phyloP scores from a whole-genome alignment of 2,329 filamentous ascomycete species.

The Zopfia rhizophila region DNA sequence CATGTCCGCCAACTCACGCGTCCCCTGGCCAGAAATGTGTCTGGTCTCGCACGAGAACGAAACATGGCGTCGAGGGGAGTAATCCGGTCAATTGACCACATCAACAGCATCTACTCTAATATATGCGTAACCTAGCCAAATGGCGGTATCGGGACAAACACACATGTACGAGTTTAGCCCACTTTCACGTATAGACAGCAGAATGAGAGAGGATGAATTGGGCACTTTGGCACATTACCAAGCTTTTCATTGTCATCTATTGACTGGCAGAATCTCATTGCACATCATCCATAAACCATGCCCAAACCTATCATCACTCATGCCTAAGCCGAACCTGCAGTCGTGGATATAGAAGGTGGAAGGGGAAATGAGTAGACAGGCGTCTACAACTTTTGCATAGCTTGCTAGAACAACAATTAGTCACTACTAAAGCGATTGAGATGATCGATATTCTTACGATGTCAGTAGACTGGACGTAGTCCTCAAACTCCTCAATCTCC shows the following conservation, averaged over 20 bases:
- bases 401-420: slow-evolving; percentile 26
- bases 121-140: too few relatives aligned
- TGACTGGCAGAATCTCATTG: slow-evolving; percentile 38
- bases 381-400: slow-evolving; percentile 56
- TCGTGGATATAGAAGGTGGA: slow-evolving; percentile 18
- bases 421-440: neutral
- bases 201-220: slow-evolving; percentile 3
- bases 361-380: slow-evolving; percentile 8
- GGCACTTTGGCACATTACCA: neutral
- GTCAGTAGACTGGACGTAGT: slow-evolving; percentile 95
- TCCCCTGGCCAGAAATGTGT: too few relatives aligned
- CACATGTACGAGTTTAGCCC: too few relatives aligned
- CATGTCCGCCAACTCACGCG: too few relatives aligned
- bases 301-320: slow-evolving; percentile 28
- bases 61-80: too few relatives aligned
- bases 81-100: too few relatives aligned
- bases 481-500: slow-evolving; percentile 86
- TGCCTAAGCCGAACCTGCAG: slow-evolving; percentile 23
- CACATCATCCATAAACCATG: slow-evolving; percentile 40
- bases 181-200: slow-evolving; percentile 1
- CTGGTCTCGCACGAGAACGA: too few relatives aligned
- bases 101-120: too few relatives aligned
- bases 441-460: slow-evolving; percentile 71
- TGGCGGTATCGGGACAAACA: too few relatives aligned
- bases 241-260: slow-evolving; percentile 36